These are phyloP conservation scores for Taphrina wiesneri DNA, from an alignment of 1,139 yeast species.

Conservation along the genomic window DNA sequence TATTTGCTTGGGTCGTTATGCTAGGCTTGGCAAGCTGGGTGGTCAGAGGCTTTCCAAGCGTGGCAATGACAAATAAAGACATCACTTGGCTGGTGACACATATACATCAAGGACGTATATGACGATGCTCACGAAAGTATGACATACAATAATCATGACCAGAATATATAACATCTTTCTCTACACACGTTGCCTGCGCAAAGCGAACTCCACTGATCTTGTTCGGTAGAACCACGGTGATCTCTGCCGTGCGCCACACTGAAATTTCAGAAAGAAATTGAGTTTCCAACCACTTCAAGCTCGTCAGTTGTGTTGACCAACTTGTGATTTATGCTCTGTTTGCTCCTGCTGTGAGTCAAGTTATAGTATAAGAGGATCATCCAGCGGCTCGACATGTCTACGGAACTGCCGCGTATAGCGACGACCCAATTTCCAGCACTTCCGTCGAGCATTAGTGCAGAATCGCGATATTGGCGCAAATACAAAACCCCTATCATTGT, in stretches of 20 bases:
- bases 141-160: too few species aligned
- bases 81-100: constrained; percentile 16
- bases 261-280: not conserved
- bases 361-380: too few species aligned
- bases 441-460: constrained; percentile 49
- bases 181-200: too few species aligned
- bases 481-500: constrained; percentile 80
- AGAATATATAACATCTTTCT: too few species aligned
- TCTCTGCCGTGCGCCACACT: not conserved
- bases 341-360: too few species aligned
- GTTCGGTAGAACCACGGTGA: not conserved
- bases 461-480: constrained; percentile 92
- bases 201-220: not conserved
- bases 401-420: constrained; percentile 24
- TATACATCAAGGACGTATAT: constrained; percentile 5
- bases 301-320: not conserved
- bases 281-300: not conserved
- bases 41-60: constrained; percentile 23
- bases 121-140: not conserved
- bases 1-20: constrained; percentile 28
- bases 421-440: constrained; percentile 13
- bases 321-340: too few species aligned
- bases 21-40: constrained; percentile 31
- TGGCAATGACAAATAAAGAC: constrained; percentile 23
- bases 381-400: constrained; percentile 22